Evolutionary conservation across 352 stramenopile genomes (phyloP), one percentile per base, ranked within the genome.

Genomic region (Thraustochytrium sp.): DNA sequence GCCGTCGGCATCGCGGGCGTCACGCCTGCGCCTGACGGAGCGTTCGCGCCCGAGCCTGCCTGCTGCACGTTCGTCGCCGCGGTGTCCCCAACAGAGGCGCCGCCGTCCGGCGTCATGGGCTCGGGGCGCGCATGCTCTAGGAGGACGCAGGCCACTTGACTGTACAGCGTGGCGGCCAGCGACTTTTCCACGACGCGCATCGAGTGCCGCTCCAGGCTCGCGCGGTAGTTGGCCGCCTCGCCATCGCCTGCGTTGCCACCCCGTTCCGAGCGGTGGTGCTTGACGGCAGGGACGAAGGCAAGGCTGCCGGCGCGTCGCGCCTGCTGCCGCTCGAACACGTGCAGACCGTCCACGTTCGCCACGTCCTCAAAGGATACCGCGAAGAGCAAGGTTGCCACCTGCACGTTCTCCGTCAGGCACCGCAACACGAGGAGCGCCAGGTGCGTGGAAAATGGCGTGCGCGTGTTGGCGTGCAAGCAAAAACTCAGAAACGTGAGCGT

Each of bases 301-400:
- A 80, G 42, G 38, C 26, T 42, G n/a, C 68, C 68, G 2, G 23
- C 13, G 21, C 31, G 36, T 13, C 13, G 23, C 18, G 16, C 51
- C 13, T 53, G 5, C 38, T 80, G 31, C 5, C 68, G 68, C 42
- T 80, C 44, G 34, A 80, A 80, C 8, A 80, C 68, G 68, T 64
- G 53, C 18, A 80, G 42, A 8, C 21, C 38, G 48, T 80, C 46
- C 5, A 80, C 48, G 51, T 80, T 80, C 8, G 48, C 26, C 2
- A 34, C 31, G 8, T 80, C 51, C 26, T 80, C 68, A 23, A 80
- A 72, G 21, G 34, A 23, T 16, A 64, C 31, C 5, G 44, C 46
- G 53, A 80, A 80, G 11, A 80, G 53, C n/a, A 80, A 26, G 0
- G 68, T 80, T 13, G 29, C 63, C 5, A 80, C 51, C 53, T 80